Percentiles rank a stretch among this genome's conserved stretches.
Conservation (phyloP, 306 rosid genomes). For the Rubus parviflorus region DNA sequence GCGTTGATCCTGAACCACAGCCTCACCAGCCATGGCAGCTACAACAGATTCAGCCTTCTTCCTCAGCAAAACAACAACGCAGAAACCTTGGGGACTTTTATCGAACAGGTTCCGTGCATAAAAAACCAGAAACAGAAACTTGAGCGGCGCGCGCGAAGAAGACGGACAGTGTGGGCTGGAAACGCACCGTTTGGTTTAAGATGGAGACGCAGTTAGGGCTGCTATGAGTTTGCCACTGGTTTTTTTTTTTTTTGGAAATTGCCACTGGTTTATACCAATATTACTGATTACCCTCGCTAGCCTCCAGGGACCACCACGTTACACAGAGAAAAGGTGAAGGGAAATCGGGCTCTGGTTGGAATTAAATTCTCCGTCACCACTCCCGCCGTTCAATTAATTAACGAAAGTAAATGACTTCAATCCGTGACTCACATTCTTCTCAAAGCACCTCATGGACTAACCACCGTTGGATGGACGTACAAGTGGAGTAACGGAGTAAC, state of each 20-base stretch:
- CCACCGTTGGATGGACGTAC: neutral
- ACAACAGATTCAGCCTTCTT: too few relatives aligned
- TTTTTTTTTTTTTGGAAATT: too few relatives aligned
- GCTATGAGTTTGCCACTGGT: neutral
- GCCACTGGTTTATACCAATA: neutral
- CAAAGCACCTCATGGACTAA: neutral
- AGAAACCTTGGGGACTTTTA: neutral
- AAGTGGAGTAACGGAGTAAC: too few relatives aligned
- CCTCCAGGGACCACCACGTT: neutral
- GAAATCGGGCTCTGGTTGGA: neutral
- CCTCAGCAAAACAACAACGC: neutral
- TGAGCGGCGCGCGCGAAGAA: neutral
- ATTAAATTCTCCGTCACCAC: too few relatives aligned
- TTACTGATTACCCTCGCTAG: neutral
- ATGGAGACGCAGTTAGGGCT: neutral
- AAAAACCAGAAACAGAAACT: neutral
- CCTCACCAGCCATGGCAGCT: conserved; percentile 48
- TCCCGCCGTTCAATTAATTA: too few relatives aligned
- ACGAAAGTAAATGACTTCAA: too few relatives aligned
- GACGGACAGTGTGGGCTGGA: neutral
- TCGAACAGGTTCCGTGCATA: neutral
- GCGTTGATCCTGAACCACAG: conserved; percentile 44
- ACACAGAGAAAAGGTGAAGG: neutral
- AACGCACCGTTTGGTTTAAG: neutral
- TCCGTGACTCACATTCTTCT: too few relatives aligned